Base-by-base conservation (phyloP, 129 eudicot genomes). In the Chrysanthemum seticuspe region DNA sequence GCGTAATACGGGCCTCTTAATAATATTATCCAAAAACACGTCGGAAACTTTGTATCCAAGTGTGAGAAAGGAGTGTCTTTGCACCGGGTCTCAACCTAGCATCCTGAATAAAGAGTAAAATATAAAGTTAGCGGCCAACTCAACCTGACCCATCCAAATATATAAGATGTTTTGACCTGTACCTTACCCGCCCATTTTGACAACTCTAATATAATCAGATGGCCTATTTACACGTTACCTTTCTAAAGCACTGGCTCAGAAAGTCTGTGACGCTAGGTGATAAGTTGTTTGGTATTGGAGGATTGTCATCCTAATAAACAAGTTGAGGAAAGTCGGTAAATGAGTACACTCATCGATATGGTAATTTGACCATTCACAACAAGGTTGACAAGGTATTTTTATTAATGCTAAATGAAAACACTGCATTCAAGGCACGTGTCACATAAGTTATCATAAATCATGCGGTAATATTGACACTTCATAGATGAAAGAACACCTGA, bases 21-120 rank as follows among this genome's bases (percentile, higher is more conserved):
- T 29, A 29, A 29, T 29, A 3, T 3, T 29, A 29, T 29, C 5
- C 34, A 29, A 3, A 29, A 29, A 29, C 34, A 54, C 99, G 97
- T 77, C 97, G 84, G 9, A 95, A 94, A 76, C 90, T 90, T 54
- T 83, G 94, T 76, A 94, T 94, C 99, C 99, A 94, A 54, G 99
- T 93, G 68, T 94, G 99, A 56, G 96, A 94, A 77, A 94, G 97
- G 67, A 94, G 80, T 31, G 94, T 83, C 79, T 94, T 94, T 8
- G 99, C 99, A 85, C 90, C 99, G 23, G 99, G 99, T 85, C 99
- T 91, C 80, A 88, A 85, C 49, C 96, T 84, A 54, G 96, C 94
- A 86, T 94, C 99, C 99, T 94, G 84, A 88, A 70, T 25, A 36
- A 59, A 51, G 57, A 54, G 52, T 13, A 40, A 47, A 23, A 71